Percentiles rank a stretch among this genome's conserved stretches.
These are phyloP conservation scores for Aspergillus sergii DNA, from an alignment of 2,329 filamentous ascomycete genomes.

Conservation along the genomic window DNA sequence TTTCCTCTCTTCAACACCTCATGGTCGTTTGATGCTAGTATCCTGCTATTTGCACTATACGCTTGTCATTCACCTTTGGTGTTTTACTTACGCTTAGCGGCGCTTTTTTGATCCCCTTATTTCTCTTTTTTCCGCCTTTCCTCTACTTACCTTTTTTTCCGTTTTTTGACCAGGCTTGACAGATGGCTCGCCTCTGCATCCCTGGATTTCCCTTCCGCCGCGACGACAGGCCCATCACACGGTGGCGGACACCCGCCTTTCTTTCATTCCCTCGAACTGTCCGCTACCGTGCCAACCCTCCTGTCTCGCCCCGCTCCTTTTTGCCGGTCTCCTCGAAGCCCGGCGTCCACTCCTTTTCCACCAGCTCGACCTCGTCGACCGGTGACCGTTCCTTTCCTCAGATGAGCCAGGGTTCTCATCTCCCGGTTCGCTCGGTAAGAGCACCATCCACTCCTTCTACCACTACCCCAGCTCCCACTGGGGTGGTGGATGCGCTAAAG, in stretches of 20 bases:
- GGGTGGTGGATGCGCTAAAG: constrained; percentile 3
- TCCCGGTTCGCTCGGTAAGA: constrained; percentile 19
- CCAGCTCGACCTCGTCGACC: background rate
- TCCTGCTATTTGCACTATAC: constrained; percentile 17
- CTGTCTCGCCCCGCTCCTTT: constrained; percentile 16
- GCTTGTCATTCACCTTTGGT: constrained; percentile 19
- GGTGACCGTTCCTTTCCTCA: constrained; percentile 14
- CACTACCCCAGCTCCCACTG: constrained; percentile 2
- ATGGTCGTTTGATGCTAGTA: constrained; percentile 22
- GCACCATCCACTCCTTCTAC: constrained; percentile 9
- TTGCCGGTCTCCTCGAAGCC: constrained; percentile 9
- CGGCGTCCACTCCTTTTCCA: constrained; percentile 15
- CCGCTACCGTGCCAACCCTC: constrained; percentile 17
- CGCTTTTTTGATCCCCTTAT: constrained; percentile 3
- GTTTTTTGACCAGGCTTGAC: constrained; percentile 14
- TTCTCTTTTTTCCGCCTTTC: constrained; percentile 3
- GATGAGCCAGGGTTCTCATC: constrained; percentile 20
- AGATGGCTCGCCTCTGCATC: constrained; percentile 25
- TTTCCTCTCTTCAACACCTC: constrained; percentile 13
- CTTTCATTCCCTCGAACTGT: constrained; percentile 13
- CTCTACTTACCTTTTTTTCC: constrained; percentile 3
- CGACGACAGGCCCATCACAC: constrained; percentile 7
- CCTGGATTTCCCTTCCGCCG: constrained; percentile 17
- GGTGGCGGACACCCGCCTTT: constrained; percentile 17
- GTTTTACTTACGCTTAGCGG: constrained; percentile 10